These are phyloP conservation scores for Fusarium illudens DNA, from an alignment of 2,329 filamentous ascomycete genomes.

Conservation along the genomic window DNA sequence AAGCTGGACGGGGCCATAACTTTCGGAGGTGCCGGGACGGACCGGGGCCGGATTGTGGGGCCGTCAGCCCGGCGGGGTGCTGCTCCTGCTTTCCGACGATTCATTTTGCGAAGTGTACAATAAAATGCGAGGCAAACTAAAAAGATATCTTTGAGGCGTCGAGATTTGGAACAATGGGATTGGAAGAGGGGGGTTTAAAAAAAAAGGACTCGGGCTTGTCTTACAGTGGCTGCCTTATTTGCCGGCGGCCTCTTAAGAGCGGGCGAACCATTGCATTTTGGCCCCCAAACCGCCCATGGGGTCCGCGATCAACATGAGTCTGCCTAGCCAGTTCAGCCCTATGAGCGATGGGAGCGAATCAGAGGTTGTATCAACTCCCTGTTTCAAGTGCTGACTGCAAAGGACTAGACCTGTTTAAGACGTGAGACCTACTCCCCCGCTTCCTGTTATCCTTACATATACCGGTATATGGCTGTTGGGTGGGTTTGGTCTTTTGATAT, in stretches of 20 bases:
- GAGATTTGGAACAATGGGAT: slow-evolving; percentile 6
- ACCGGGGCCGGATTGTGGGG: slow-evolving; percentile 25
- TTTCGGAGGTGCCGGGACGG: slow-evolving; percentile 6
- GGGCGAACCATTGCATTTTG: slow-evolving; percentile 11
- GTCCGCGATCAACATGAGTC: background rate
- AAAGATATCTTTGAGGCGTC: background rate
- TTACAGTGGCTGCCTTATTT: slow-evolving; percentile 18
- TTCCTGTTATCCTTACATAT: background rate
- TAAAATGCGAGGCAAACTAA: background rate
- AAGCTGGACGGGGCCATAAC: background rate
- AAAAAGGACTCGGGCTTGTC: background rate
- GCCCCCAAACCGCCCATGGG: slow-evolving; percentile 2
- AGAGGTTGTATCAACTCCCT: background rate
- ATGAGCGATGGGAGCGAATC: background rate
- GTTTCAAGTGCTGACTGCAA: background rate
- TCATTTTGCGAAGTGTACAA: background rate
- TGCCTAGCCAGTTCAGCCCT: slow-evolving; percentile 5
- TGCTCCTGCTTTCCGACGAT: background rate
- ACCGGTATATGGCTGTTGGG: too few relatives aligned
- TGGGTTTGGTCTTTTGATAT: background rate
- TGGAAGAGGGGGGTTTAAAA: background rate
- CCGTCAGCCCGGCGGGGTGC: background rate
- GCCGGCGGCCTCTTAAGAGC: slow-evolving; percentile 17
- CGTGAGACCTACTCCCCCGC: background rate
- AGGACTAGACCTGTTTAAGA: background rate